These are phyloP conservation scores for Tolypocladium nubicola DNA, from an alignment of 2,329 filamentous ascomycete species.

Conservation along the genomic window DNA sequence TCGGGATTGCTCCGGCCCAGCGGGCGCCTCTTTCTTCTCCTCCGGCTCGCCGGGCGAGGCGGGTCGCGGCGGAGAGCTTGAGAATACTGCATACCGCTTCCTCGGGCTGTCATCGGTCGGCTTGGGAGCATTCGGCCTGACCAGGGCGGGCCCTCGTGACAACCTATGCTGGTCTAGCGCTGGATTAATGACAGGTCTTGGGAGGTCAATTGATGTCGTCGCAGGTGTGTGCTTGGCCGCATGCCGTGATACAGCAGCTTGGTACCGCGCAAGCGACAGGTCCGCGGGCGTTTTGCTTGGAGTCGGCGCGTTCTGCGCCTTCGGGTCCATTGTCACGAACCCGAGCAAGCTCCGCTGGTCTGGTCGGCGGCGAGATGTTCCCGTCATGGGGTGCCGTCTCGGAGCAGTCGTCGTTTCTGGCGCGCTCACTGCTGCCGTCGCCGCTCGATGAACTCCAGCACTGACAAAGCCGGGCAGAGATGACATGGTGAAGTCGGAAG, in stretches of 20 bases:
- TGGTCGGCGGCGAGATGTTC: slow-evolving; percentile 20
- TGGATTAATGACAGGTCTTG: slow-evolving; percentile 16
- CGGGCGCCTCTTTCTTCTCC: slow-evolving; percentile 10
- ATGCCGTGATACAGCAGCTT: slow-evolving; percentile 13
- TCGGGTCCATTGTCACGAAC: slow-evolving; percentile 22
- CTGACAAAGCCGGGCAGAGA: slow-evolving; percentile 51
- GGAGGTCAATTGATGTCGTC: slow-evolving; percentile 1
- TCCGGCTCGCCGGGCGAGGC: slow-evolving; percentile 10
- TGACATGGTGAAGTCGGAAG: slow-evolving; percentile 47
- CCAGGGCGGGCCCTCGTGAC: slow-evolving; percentile 21
- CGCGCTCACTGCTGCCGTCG: slow-evolving; percentile 15
- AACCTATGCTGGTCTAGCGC: slow-evolving; percentile 30
- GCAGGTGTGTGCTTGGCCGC: slow-evolving; percentile 5
- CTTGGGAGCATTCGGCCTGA: slow-evolving; percentile 19
- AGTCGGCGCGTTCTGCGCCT: slow-evolving; percentile 4
- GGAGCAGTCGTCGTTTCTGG: slow-evolving; percentile 7
- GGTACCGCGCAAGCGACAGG: slow-evolving; percentile 13
- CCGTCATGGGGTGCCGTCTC: slow-evolving; percentile 10
- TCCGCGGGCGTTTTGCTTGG: slow-evolving; percentile 7
- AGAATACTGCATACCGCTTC: slow-evolving; percentile 46
- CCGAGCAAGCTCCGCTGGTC: slow-evolving; percentile 32
- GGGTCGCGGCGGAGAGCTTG: slow-evolving; percentile 40
- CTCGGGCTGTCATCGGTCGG: slow-evolving; percentile 16
- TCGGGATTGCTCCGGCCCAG: slow-evolving; percentile 15
- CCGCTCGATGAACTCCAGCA: slow-evolving; percentile 42